These are phyloP conservation scores for Climacium dendroides DNA, from an alignment of 225 moss, liverwort and hornwort species.

Conservation along the genomic window DNA sequence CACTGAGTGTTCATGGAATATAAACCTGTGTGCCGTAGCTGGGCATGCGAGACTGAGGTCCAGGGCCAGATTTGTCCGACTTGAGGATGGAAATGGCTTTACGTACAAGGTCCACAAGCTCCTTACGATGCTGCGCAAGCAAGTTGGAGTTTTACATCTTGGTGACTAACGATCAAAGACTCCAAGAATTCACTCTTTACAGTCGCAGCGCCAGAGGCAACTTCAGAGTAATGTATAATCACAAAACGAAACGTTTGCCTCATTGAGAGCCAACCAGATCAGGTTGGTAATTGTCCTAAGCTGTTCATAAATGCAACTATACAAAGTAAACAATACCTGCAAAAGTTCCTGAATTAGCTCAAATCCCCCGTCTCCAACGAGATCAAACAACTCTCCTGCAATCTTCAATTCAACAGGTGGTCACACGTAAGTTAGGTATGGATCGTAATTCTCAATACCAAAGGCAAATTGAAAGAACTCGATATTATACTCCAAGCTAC, in stretches of 20 bases:
- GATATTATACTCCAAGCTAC: neutral
- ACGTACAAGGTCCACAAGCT: slow-evolving; percentile 66
- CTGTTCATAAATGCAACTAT: neutral
- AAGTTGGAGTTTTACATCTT: neutral
- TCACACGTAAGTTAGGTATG: neutral
- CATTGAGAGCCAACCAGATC: neutral
- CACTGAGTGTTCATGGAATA: neutral
- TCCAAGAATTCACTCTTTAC: neutral
- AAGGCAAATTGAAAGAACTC: neutral
- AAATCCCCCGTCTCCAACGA: slow-evolving; percentile 91
- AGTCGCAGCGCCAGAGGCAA: neutral
- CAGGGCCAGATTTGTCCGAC: slow-evolving; percentile 61
- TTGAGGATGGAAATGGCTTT: slow-evolving; percentile 77
- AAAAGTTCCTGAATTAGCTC: slow-evolving; percentile 88
- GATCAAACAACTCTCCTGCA: slow-evolving; percentile 90
- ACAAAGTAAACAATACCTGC: slow-evolving; percentile 34
- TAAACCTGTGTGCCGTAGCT: slow-evolving; percentile 97
- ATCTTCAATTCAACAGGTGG: slow-evolving; percentile 27
- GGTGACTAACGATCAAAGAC: neutral
- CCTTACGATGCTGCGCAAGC: slow-evolving; percentile 70
- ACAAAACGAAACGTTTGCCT: neutral
- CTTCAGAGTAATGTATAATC: neutral
- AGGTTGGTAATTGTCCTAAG: neutral
- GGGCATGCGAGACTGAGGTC: slow-evolving; percentile 80
- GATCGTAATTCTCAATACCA: neutral